Base-by-base conservation (phyloP, 208 protist species). In the Acanthamoeba triangularis region DNA sequence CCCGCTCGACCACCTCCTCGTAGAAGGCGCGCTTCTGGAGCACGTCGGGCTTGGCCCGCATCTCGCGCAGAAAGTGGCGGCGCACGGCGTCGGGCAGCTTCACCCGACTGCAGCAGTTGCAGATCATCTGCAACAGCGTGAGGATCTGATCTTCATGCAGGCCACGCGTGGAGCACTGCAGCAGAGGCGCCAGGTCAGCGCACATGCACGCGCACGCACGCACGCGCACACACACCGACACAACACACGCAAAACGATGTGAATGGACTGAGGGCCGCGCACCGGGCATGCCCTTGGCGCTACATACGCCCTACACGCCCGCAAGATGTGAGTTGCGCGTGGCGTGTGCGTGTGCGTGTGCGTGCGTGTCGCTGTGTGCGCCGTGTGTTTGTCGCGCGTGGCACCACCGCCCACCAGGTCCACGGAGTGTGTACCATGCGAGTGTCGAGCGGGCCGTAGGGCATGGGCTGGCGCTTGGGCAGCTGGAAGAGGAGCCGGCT, bases 241-340 rank as follows among this genome's bases (percentile, higher is more conserved):
- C 99, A 99, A 69, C 99, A 98, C 14, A 98, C 95, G 49, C 8
- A 5, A 54, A 54, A 54, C n/a, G n/a, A n/a, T n/a, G n/a, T n/a
- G n/a, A n/a, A n/a, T n/a, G n/a, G n/a, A n/a, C n/a, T n/a, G n/a
- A n/a, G n/a, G 93, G 1, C 98, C 98, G 96, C 99, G 99, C 0
- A 99, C 99, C 28, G 95, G 95, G 96, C 99, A 67, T 67, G 47
- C 54, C n/a, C 28, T 59, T 69, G 3, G 41, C 72, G 85, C n/a
- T 67, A 25, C 85, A 69, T 18, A 98, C 97, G 72, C 99, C 99
- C 69, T 97, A 87, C n/a, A n/a, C n/a, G n/a, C n/a, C n/a, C n/a
- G n/a, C n/a, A n/a, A n/a, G n/a, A n/a, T n/a, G n/a, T n/a, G n/a
- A n/a, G n/a, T n/a, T n/a, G n/a, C n/a, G n/a, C n/a, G 44, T 35